Conservation (phyloP, 305 asterid genomes). For the Fraxinus dipetala region DNA sequence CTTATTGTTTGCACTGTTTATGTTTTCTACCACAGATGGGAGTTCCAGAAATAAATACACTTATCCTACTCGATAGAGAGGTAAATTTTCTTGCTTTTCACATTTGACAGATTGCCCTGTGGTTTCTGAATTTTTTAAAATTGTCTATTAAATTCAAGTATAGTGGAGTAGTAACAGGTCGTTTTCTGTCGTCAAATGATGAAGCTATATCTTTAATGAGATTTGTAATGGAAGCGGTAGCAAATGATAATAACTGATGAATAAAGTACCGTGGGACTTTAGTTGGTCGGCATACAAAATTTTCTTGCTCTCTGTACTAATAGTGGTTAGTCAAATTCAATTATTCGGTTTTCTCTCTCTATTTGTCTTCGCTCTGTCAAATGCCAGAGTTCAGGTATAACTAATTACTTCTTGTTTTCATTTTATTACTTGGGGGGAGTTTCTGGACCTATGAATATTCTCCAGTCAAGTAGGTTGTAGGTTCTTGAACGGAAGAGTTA, state of each 20-base stretch:
- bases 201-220: not conserved
- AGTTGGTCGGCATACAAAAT: not conserved
- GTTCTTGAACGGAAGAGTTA: not conserved
- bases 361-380: not conserved
- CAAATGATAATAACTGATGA: not conserved
- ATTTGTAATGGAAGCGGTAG: constrained; percentile 11
- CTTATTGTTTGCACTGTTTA: constrained; percentile 14
- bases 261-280: constrained; percentile 1
- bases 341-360: not conserved
- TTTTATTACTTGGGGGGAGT: not conserved
- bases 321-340: not conserved
- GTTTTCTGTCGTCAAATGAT: not conserved
- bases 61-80: constrained; percentile 92
- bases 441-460: not conserved
- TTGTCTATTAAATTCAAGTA: not conserved
- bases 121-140: constrained; percentile 4
- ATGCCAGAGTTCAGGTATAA: constrained; percentile 4
- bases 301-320: not conserved
- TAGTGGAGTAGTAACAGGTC: not conserved
- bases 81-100: constrained; percentile 31
- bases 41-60: constrained; percentile 82
- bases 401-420: not conserved
- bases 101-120: constrained; percentile 1
- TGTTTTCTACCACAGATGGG: constrained; percentile 48
- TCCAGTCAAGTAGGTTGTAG: not conserved